Conservation (phyloP, 352 stramenopile genomes). For the Phytophthora europaea region DNA sequence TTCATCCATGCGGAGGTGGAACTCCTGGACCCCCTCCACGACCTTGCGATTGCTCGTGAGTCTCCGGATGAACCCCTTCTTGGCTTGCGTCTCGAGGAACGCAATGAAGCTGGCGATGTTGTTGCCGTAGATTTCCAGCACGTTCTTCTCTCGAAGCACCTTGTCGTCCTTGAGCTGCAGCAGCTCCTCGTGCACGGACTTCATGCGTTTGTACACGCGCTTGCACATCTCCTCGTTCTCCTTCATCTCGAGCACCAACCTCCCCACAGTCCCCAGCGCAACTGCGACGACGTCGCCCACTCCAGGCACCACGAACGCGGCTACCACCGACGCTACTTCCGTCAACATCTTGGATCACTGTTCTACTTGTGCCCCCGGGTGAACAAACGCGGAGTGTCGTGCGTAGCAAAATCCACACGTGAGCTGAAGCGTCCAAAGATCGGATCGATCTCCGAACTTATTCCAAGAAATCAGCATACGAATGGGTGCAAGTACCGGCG, state of each 20-base stretch:
- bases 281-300: slow-evolving; percentile 34
- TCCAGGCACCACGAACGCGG: slow-evolving; percentile 36
- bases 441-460: neutral
- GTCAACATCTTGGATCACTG: neutral
- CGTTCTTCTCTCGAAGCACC: slow-evolving; percentile 42
- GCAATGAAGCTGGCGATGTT: slow-evolving; percentile 47
- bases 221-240: slow-evolving; percentile 43
- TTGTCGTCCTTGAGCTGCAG: slow-evolving; percentile 48
- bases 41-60: slow-evolving; percentile 42
- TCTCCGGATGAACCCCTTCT: slow-evolving; percentile 30
- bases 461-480: neutral
- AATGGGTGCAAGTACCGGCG: neutral
- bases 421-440: neutral
- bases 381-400: neutral
- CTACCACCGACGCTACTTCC: slow-evolving; percentile 21
- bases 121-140: slow-evolving; percentile 46
- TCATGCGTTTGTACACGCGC: slow-evolving; percentile 37
- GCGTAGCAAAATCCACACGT: neutral
- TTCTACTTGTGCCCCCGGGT: no score
- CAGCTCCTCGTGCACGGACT: slow-evolving; percentile 47
- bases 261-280: slow-evolving; percentile 24
- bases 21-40: slow-evolving; percentile 26
- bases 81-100: slow-evolving; percentile 28
- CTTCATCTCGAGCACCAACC: slow-evolving; percentile 33
- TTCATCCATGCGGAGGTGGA: slow-evolving; percentile 41